phyloP scores from a whole-genome alignment of 192 early-diverging fungal genomes.

The Entomortierella parvispora region DNA sequence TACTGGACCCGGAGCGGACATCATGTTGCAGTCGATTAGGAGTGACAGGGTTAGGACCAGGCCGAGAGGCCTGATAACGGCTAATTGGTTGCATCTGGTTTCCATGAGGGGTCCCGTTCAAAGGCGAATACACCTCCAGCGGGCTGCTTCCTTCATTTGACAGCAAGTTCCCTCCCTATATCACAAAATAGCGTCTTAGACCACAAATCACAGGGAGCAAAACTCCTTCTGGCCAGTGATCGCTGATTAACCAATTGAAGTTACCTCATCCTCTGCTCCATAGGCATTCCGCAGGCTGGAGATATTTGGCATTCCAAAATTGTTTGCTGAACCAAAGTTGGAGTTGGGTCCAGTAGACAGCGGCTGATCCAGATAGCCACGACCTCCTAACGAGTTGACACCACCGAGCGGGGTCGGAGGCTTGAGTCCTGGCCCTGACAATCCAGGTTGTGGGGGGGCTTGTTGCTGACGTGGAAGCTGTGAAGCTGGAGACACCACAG shows the following conservation, averaged over 20 bases:
- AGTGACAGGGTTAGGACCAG: constrained; percentile 20
- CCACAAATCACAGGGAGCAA: background rate
- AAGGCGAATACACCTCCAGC: constrained; percentile 25
- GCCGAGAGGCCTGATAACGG: constrained; percentile 32
- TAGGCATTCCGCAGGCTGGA: constrained; percentile 25
- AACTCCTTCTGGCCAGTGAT: background rate
- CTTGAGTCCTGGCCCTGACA: constrained; percentile 37
- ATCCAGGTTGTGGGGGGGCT: constrained; percentile 19
- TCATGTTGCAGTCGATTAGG: constrained; percentile 24
- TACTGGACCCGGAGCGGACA: constrained; percentile 20
- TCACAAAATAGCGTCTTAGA: too few species aligned
- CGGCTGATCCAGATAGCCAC: constrained; percentile 26
- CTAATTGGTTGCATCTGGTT: constrained; percentile 25
- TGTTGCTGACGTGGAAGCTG: constrained; percentile 45
- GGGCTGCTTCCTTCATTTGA: constrained; percentile 20
- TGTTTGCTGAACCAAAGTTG: constrained; percentile 27
- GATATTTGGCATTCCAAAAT: constrained; percentile 37
- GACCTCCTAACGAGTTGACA: constrained; percentile 21
- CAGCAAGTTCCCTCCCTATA: constrained; percentile 35
- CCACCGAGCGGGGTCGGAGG: constrained; percentile 25
- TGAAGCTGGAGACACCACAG: constrained; percentile 37
- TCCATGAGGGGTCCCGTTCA: constrained; percentile 21
- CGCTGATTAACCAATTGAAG: background rate
- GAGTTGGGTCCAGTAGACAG: constrained; percentile 28
- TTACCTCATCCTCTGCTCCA: constrained; percentile 46